Conservation (phyloP, 352 stramenopile genomes). For the Phytopythium montanum region DNA sequence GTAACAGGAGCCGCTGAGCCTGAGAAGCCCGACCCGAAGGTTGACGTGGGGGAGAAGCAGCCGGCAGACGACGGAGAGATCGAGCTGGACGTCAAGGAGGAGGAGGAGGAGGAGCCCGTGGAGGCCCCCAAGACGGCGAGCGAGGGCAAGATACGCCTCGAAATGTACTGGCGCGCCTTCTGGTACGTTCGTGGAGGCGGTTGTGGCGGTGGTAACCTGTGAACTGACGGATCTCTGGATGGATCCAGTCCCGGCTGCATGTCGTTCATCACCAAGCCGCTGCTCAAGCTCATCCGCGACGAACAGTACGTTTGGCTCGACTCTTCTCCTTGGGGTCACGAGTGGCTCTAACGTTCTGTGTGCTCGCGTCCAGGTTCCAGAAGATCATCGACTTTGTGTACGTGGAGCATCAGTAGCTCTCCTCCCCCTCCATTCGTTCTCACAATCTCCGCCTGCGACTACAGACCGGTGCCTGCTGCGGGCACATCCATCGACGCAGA, state of each 20-base stretch:
- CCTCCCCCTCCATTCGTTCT: not conserved
- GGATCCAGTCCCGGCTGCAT: slow-evolving; percentile 58
- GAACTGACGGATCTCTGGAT: not conserved
- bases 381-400: slow-evolving; percentile 64
- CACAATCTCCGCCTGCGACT: not conserved
- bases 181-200: slow-evolving; percentile 36
- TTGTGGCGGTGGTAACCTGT: not conserved
- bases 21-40: slow-evolving; percentile 5
- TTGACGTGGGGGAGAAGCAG: not conserved
- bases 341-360: slow-evolving; percentile 2
- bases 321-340: not conserved
- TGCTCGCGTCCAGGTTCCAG: slow-evolving; percentile 44
- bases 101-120: slow-evolving; percentile 19
- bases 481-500: slow-evolving; percentile 50
- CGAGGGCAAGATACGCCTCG: slow-evolving; percentile 50
- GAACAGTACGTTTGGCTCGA: slow-evolving; percentile 32
- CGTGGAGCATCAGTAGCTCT: not conserved
- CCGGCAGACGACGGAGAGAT: slow-evolving; percentile 20
- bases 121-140: slow-evolving; percentile 6
- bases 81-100: slow-evolving; percentile 33
- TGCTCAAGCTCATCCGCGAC: slow-evolving; percentile 61
- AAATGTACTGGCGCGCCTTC: slow-evolving; percentile 79
- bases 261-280: slow-evolving; percentile 59
- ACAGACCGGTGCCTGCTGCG: slow-evolving; percentile 57
- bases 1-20: not conserved